Evolutionary conservation across 2,329 filamentous ascomycete genomes (phyloP), one percentile per base, ranked within the genome.

Genomic region (Aspergillus fijiensis): DNA sequence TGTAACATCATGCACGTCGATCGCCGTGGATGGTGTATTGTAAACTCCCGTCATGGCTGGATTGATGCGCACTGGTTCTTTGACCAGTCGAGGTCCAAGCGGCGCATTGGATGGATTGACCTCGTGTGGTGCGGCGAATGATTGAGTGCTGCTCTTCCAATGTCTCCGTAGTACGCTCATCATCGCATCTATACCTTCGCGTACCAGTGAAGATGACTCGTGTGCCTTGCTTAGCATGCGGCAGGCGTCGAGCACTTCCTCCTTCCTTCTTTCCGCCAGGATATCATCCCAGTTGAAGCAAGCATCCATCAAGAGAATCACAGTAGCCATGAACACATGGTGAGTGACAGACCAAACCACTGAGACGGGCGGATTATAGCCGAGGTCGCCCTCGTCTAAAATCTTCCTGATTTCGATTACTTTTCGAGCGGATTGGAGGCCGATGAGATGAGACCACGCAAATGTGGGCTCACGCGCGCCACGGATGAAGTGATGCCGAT

Each of bases 231-330:
- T 73, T 4, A 79, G 62, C 65, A 75, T 74, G 7, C 71, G 71
- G 55, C 75, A 78, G 1, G 75, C 76, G 16, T 72, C 72, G 1
- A 73, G 62, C 1, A 79, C 74, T 51, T 79, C 77, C 27, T 72
- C 62, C 35, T 71, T 71, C 5, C 76, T 66, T 12, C 68, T 72
- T 5, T 75, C 72, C 1, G 71, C 74, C 0, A 75, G 59, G 1
- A 74, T 70, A 48, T 77, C 74, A 51, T 74, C 73, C 63, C 70
- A 73, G 49, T 78, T 78, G 61, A 77, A 75, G 59, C 76, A 78
- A 0, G 75, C 68, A 42, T 79, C 77, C 60, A 78, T 75, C 4
- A 78, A 60, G 11, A 79, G 56, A 5, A 76, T 73, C 1, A 75
- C 73, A 1, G 74, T 73, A 1, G 76, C 76, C 66, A 78, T 72